Evolutionary conservation across 192 early-diverging fungal species (phyloP), one percentile per base, ranked within the genome.

Genomic region (Backusella mclennaniae): DNA sequence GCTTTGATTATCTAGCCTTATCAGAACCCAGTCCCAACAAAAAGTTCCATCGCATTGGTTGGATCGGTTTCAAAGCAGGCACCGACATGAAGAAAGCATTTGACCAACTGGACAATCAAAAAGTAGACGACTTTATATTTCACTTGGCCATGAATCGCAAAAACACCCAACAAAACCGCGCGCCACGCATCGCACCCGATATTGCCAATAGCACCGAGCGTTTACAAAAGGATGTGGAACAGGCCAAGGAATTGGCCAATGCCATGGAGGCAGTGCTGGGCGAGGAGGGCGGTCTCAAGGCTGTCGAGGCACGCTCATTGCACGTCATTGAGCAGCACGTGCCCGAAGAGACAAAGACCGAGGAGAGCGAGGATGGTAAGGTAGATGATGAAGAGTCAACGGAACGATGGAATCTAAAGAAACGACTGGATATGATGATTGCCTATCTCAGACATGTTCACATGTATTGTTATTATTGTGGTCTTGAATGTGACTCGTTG

Each of bases 401-500:
- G 6, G 76, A 77, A 15, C 42, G 73, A 26, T 77, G 79, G 73
- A 73, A 82, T 42, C 3, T 74, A 15, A 82, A 76, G 77, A 71
- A 74, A 35, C 71, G 84, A 31, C 85, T 99, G 66, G 98, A 99
- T 79, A 73, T 97, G 73, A 85, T 89, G 71, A 88, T 99, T 44
- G 87, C 87, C 73, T 99, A 99, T 75, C 86, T 97, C 33, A 91
- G 96, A 59, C 88, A 90, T 35, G 95, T 97, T 7, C 96, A 98
- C 86, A 87, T 93, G 71, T 99, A 94, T 79, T 97, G 97, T 88
- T 98, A 97, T 87, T 99, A 99, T 88, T 95, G 92, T 75, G 95
- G 93, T 14, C 83, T 90, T 69, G 95, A 96, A 35, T 90, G 92
- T 63, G 92, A 93, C 73, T 92, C 86, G 77, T 76, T 89, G 6